phyloP scores from a whole-genome alignment of 1,139 yeast species.

The Geotrichum bryndzae region DNA sequence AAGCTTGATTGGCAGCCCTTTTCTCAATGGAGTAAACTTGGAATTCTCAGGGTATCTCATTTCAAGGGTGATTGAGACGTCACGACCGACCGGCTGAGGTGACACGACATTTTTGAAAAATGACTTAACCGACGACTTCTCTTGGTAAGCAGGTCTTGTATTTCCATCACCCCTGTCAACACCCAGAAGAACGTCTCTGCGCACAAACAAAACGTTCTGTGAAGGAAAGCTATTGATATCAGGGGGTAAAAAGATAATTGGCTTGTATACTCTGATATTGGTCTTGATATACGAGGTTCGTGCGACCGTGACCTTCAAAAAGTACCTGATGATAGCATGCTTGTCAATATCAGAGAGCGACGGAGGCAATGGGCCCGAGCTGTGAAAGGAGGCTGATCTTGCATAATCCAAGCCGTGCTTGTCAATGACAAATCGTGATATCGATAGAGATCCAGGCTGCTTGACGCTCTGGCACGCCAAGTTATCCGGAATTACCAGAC shows the following conservation, averaged over 20 bases:
- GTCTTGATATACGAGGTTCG: conserved; percentile 45
- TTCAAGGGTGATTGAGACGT: conserved; percentile 25
- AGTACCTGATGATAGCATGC: conserved; percentile 45
- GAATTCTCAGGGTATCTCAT: conserved; percentile 26
- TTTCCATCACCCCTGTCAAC: neutral
- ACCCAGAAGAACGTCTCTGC: conserved; percentile 22
- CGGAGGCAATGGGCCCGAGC: conserved; percentile 49
- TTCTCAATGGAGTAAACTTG: conserved; percentile 24
- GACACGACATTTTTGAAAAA: neutral
- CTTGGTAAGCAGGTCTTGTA: neutral
- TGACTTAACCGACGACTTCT: neutral
- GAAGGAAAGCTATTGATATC: conserved; percentile 34
- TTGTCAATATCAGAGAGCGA: conserved; percentile 46
- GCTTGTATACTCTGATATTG: conserved; percentile 45
- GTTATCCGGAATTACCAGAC: conserved; percentile 48
- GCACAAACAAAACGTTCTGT: conserved; percentile 26
- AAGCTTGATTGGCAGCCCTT: conserved; percentile 26
- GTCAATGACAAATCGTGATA: conserved; percentile 39
- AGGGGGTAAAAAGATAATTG: conserved; percentile 48
- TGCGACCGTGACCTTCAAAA: conserved; percentile 51
- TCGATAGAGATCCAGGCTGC: conserved; percentile 25
- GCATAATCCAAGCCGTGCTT: conserved; percentile 31
- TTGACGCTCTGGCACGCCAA: conserved; percentile 41
- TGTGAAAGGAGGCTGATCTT: conserved; percentile 36
- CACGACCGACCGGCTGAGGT: neutral